A percentile compares a stretch with the other conserved stretches of the same genome.
Conservation (phyloP, 768 basidiomycete genomes). For the Rubroboletus pulcherrimus region DNA sequence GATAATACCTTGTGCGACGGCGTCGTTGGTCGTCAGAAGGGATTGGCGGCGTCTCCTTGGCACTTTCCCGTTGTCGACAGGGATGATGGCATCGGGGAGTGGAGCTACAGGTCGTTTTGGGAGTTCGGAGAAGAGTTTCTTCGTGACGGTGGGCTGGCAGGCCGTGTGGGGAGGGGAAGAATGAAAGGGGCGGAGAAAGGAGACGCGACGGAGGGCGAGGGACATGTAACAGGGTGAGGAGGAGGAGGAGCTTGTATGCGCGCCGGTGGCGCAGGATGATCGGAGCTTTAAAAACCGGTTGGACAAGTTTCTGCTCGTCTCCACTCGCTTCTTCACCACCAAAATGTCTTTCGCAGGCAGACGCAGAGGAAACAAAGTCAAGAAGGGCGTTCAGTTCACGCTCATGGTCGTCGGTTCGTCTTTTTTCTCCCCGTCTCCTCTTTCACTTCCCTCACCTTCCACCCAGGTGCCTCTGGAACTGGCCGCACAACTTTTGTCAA, state of each 20-base stretch:
- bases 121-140: slow-evolving; percentile 56
- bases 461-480: slow-evolving; percentile 91
- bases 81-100: neutral
- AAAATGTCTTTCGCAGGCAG: slow-evolving; percentile 83
- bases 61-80: neutral
- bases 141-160: slow-evolving; percentile 30
- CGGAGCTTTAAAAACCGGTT: slow-evolving; percentile 35
- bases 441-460: slow-evolving; percentile 6
- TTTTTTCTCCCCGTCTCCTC: neutral
- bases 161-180: neutral
- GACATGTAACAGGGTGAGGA: slow-evolving; percentile 5
- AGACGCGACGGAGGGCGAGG: slow-evolving; percentile 11
- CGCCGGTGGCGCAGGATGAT: slow-evolving; percentile 31
- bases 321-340: slow-evolving; percentile 26
- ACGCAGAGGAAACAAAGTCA: slow-evolving; percentile 91
- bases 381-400: slow-evolving; percentile 98
- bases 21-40: neutral
- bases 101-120: slow-evolving; percentile 38
- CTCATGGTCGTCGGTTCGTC: slow-evolving; percentile 94
- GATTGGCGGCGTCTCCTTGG: neutral
- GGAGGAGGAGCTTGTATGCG: slow-evolving; percentile 19
- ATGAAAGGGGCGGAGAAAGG: slow-evolving; percentile 7
- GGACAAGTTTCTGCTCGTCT: slow-evolving; percentile 32
- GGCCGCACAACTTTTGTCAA: slow-evolving; percentile 99
- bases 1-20: slow-evolving; percentile 5